These are phyloP conservation scores for Vigna reflexopilosa DNA, from an alignment of 306 rosid genomes.

Conservation along the genomic window DNA sequence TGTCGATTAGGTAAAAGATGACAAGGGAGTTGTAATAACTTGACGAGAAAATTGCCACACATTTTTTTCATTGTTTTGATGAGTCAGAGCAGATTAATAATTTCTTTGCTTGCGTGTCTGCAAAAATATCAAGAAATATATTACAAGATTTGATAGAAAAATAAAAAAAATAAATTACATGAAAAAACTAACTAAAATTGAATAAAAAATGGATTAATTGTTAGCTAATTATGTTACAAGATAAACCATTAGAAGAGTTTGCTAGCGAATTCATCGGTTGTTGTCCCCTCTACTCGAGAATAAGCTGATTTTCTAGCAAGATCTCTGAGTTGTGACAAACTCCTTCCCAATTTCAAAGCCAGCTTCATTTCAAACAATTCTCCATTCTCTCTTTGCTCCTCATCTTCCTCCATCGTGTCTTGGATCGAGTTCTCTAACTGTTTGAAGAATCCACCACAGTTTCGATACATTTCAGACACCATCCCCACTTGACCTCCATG, in stretches of 20 bases:
- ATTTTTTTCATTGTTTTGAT: neutral
- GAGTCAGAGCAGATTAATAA: constrained; percentile 35
- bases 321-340: constrained; percentile 65
- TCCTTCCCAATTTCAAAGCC: constrained; percentile 81
- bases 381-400: constrained; percentile 79
- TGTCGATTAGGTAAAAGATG: neutral
- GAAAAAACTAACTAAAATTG: neutral
- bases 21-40: neutral
- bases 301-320: constrained; percentile 67
- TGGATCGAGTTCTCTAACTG: constrained; percentile 57
- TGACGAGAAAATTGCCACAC: constrained; percentile 11
- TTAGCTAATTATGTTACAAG: constrained; percentile 8
- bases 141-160: no score
- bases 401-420: constrained; percentile 57
- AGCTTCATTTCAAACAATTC: constrained; percentile 67
- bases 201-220: constrained; percentile 11
- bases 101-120: neutral
- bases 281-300: constrained; percentile 54
- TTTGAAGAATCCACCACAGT: constrained; percentile 65
- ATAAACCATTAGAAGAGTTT: constrained; percentile 54
- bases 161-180: neutral
- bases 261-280: constrained; percentile 77
- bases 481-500: constrained; percentile 84
- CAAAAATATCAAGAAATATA: neutral
- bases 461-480: constrained; percentile 81